Percentiles rank a stretch among this genome's conserved stretches.
Conservation (phyloP, 345 rosid genomes). For the Syzygium aqueum region DNA sequence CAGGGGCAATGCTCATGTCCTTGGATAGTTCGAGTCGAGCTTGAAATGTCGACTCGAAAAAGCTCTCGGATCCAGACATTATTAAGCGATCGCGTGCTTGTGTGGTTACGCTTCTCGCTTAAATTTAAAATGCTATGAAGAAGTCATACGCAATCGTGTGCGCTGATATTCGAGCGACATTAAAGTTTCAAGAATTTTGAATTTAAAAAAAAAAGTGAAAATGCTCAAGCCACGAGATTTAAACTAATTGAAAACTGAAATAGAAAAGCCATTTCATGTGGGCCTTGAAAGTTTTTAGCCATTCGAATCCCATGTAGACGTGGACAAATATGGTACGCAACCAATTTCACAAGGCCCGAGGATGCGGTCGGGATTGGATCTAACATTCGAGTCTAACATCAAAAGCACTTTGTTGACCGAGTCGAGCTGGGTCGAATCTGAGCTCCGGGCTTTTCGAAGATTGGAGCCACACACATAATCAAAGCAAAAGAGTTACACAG, state of each 20-base stretch:
- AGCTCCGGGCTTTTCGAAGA: not conserved
- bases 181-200: not conserved
- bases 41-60: not conserved
- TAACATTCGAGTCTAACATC: not conserved
- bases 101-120: not conserved
- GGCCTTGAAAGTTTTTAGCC: fast-evolving
- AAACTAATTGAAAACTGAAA: not conserved
- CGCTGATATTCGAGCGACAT: too few species aligned
- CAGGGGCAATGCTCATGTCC: fast-evolving
- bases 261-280: not conserved
- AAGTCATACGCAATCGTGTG: too few species aligned
- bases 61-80: fast-evolving
- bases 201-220: not conserved
- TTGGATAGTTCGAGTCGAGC: fast-evolving
- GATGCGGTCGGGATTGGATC: not conserved
- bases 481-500: not conserved
- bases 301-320: fast-evolving
- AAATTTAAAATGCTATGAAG: too few species aligned
- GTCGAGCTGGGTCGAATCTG: too few species aligned
- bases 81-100: fast-evolving
- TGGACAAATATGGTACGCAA: fast-evolving
- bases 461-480: not conserved
- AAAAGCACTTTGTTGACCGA: too few species aligned
- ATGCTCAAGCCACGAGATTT: fast-evolving
- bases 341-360: fast-evolving